Evolutionary conservation across 495 filamentous ascomycete genomes (phyloP).

Genomic region (Aspergillus asperescens): DNA sequence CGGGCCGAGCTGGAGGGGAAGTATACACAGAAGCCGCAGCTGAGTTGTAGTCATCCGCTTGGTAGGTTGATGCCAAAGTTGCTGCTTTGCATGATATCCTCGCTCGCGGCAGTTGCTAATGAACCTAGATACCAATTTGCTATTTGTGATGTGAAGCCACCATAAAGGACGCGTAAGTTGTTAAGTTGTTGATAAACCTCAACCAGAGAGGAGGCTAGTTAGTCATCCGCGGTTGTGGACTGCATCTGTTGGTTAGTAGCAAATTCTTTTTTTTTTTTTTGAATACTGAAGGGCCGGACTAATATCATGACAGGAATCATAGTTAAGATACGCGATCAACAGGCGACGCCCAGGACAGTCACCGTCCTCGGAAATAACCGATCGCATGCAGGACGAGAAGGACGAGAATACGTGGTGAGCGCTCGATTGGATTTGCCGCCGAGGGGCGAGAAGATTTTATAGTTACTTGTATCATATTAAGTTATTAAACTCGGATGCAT

Average conservation of each 20-base stretch:
- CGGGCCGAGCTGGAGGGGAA: conserved; percentile 84
- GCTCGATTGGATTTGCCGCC: neutral
- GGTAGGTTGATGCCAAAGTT: conserved; percentile 54
- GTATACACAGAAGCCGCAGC: conserved; percentile 94
- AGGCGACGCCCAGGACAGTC: too few relatives aligned
- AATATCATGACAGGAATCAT: too few relatives aligned
- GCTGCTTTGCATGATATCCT: neutral
- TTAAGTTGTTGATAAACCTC: too few relatives aligned
- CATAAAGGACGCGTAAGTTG: neutral
- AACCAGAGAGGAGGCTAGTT: neutral
- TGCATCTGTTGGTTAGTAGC: too few relatives aligned
- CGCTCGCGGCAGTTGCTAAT: conserved; percentile 11
- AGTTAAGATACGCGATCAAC: too few relatives aligned
- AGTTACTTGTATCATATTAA: neutral
- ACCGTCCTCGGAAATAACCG: too few relatives aligned
- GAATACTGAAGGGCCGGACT: too few relatives aligned
- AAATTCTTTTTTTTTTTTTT: too few relatives aligned
- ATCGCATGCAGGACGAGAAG: neutral
- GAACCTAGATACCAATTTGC: conserved; percentile 34
- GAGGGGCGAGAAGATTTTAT: neutral
- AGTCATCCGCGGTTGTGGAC: neutral
- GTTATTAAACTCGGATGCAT: too few relatives aligned
- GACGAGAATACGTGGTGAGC: neutral
- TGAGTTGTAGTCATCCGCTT: conserved; percentile 94
- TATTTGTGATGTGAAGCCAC: conserved; percentile 39